These are phyloP conservation scores for Kalmanozyma brasiliensis DNA, from an alignment of 1,284 basidiomycete genomes.

Conservation along the genomic window DNA sequence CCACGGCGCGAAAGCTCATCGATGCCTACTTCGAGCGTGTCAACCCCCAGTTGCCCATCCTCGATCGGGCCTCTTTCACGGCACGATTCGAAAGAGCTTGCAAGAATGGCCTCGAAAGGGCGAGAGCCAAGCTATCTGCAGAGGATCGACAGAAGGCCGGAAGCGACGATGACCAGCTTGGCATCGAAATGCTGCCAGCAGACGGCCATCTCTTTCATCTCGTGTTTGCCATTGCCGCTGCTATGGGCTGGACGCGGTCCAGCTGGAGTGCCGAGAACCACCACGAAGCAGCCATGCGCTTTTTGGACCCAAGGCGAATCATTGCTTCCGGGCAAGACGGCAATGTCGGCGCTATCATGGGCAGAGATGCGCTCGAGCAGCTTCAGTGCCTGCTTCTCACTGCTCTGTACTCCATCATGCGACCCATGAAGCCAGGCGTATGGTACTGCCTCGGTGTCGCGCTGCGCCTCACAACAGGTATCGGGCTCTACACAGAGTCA, in stretches of 20 bases:
- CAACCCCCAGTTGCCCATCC: conserved; percentile 48
- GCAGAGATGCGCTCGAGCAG: conserved; percentile 47
- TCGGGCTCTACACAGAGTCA: conserved; percentile 42
- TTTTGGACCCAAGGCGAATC: conserved; percentile 36
- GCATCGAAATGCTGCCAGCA: conserved; percentile 46
- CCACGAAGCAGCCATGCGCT: conserved; percentile 53
- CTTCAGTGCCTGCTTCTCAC: conserved; percentile 48
- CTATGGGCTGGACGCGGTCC: conserved; percentile 47
- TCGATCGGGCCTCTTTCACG: conserved; percentile 41
- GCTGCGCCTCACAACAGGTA: conserved; percentile 44
- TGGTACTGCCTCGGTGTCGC: conserved; percentile 52
- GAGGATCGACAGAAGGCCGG: conserved; percentile 11
- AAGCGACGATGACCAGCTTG: conserved; percentile 32
- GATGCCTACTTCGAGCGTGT: conserved; percentile 51
- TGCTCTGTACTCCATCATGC: conserved; percentile 52
- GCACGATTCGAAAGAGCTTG: conserved; percentile 42
- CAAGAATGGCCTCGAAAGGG: conserved; percentile 23
- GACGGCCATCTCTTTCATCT: conserved; percentile 54
- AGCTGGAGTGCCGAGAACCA: conserved; percentile 49
- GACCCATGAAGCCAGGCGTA: conserved; percentile 46
- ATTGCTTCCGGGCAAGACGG: conserved; percentile 23
- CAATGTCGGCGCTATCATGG: conserved; percentile 50
- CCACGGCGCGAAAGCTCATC: conserved; percentile 42
- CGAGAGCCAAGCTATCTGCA: conserved; percentile 21
- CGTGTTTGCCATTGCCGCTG: conserved; percentile 48